Evolutionary conservation across 2,329 filamentous ascomycete genomes (phyloP), one percentile per base, ranked within the genome.

Genomic region (Fusarium armeniacum): DNA sequence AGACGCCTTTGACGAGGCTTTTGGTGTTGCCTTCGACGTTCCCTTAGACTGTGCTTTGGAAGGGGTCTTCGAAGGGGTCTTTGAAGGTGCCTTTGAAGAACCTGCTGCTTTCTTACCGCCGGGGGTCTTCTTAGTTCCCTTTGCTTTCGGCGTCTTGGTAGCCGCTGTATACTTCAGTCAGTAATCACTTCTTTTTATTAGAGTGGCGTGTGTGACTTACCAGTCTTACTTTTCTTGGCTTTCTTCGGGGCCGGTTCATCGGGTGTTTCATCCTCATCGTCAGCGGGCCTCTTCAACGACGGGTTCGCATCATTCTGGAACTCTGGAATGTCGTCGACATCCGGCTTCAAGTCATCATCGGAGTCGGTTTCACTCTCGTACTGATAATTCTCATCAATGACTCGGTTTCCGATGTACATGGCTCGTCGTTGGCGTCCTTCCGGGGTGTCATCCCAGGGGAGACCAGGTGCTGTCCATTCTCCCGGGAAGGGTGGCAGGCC

Each of bases 401-500:
- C 59, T 12, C 33, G 45, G 9, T 38, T 18, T 18, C 58, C 58
- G 6, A 63, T 33, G 41, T 58, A 67, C 15, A 38, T 10, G 20
- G 53, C 43, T 1, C 50, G 40, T 15, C 45, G 45, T 35, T 41
- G 53, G 4, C 26, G 35, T 49, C 26, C 60, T 11, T 8, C 45
- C 1, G 13, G 12, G 1, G 33, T 45, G 7, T 54, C 41, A n/a
- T 58, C 60, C n/a, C 63, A 55, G 0, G 66, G 49, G 3, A 43
- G 16, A 5, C 58, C 73, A 0, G 73, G 73, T 4, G 62, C 53
- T 5, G 38, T 22, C 75, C 75, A 76, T 0, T 28, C 24, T 1
- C 69, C 67, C 0, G 76, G 76, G 32, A 76, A 72, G 0, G 74
- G 75, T 3, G 72, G 54, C 0, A 20, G 16, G 0, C 72, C 75